A percentile compares a stretch with the other conserved stretches of the same genome.
These are phyloP conservation scores for Ascodesmis nigricans DNA, from an alignment of 495 filamentous ascomycete genomes.

Conservation along the genomic window DNA sequence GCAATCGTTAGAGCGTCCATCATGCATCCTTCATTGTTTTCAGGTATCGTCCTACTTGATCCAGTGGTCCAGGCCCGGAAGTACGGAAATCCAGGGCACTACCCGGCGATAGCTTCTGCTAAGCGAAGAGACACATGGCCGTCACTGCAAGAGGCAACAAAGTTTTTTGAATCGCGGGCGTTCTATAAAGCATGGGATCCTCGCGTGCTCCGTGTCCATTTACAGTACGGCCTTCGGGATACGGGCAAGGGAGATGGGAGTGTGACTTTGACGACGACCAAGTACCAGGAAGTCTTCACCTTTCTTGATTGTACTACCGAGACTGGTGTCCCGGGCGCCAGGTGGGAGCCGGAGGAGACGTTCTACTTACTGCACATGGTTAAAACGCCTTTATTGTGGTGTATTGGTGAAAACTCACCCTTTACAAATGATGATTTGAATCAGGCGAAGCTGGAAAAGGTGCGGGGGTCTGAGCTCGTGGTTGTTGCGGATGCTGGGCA, in stretches of 20 bases:
- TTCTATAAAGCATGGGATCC: conserved; percentile 59
- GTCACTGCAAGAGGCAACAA: conserved; percentile 37
- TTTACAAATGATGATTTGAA: conserved; percentile 34
- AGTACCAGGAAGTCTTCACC: conserved; percentile 38
- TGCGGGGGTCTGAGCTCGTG: conserved; percentile 41
- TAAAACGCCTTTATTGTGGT: conserved; percentile 58
- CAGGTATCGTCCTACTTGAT: conserved; percentile 56
- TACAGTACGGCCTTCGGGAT: conserved; percentile 40
- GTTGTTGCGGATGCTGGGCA: conserved; percentile 50
- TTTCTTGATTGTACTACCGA: conserved; percentile 26
- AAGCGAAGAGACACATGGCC: conserved; percentile 53
- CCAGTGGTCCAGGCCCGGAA: conserved; percentile 39
- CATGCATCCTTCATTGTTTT: conserved; percentile 63
- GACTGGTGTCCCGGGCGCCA: conserved; percentile 23
- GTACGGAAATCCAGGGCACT: conserved; percentile 5
- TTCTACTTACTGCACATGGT: conserved; percentile 44
- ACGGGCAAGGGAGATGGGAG: too few species aligned
- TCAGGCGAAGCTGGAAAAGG: conserved; percentile 36
- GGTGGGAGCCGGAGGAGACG: conserved; percentile 35
- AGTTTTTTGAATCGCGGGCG: conserved; percentile 33
- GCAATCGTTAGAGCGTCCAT: conserved; percentile 35
- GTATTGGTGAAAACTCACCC: conserved; percentile 47
- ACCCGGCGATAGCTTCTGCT: conserved; percentile 33
- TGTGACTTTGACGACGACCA: conserved; percentile 38
- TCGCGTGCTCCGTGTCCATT: conserved; percentile 44